Evolutionary conservation across 495 filamentous ascomycete species (phyloP), one percentile per base, ranked within the genome.

Genomic region (Hypoxylon perforatum): DNA sequence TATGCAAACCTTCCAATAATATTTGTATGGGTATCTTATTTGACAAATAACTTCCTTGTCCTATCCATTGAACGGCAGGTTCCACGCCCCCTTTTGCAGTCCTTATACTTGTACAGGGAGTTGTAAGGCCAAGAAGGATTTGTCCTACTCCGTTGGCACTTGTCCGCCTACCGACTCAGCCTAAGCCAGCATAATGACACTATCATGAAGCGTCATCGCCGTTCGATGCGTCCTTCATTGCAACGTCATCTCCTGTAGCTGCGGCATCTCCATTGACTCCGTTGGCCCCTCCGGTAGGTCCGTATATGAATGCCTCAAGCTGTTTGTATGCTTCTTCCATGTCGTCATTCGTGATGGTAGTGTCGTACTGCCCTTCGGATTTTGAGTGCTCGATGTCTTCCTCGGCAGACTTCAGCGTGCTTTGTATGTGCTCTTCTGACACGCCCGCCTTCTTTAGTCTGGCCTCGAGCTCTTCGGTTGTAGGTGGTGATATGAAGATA

Each of bases 401-500:
- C 72, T 81, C 78, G 0, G 91, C 89, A 66, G 89, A 83, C 33
- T 84, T 78, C 30, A 94, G 70, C 30, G 85, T 75, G 72, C 84
- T 83, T 65, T 81, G 70, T 25, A 93, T 76, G 39, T 82, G 85
- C 7, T 91, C 90, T 56, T 91, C 89, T 3, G 78, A 78, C 57
- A 91, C 83, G 3, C 86, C 88, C 5, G 84, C 72, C 2, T 85
- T 82, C 14, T 85, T 81, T 41, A 93, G 73, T 50, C 89, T 79
- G 61, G 80, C 70, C 70, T 92, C 88, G 12, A 93, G 76, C 15
- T 83, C 81, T 22, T 90, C 84, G 19, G 88, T 44, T 2, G 82
- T 84, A 0, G 91, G 89, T 0, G 92, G 91, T 9, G 85, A 78
- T 46, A 96, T 77, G 73, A 94, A 92, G 38, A 94, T 71, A 67